A percentile compares a stretch with the other conserved stretches of the same genome.
Conservation (phyloP, 345 rosid genomes). For the Arabidopsis arenosa region DNA sequence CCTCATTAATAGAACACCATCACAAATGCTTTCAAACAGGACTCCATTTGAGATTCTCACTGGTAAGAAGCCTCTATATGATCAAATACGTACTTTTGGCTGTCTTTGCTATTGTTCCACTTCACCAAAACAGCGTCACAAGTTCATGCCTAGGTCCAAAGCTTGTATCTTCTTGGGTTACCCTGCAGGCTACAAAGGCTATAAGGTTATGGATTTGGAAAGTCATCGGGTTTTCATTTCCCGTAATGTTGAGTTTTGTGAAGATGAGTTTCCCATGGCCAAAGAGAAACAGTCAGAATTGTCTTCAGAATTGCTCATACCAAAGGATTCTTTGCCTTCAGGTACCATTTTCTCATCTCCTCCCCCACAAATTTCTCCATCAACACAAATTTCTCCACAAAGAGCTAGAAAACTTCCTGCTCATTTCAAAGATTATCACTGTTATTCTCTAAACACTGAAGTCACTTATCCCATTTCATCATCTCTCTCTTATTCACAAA, state of each 20-base stretch:
- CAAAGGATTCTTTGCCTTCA: background rate
- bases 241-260: background rate
- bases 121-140: background rate
- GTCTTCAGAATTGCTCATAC: too few species aligned
- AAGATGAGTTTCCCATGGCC: background rate
- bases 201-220: background rate
- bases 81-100: background rate
- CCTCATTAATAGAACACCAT: background rate
- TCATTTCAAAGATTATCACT: background rate
- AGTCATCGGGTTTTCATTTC: rapidly evolving
- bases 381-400: background rate
- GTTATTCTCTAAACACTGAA: background rate
- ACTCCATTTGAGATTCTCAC: background rate
- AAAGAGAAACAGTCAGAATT: too few species aligned
- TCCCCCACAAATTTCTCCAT: background rate
- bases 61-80: background rate
- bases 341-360: background rate
- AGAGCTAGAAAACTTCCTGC: background rate
- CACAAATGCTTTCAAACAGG: background rate
- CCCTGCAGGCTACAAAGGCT: background rate
- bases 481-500: background rate
- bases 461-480: background rate
- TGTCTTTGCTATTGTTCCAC: background rate
- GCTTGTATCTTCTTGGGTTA: background rate
- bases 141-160: background rate